Percentiles rank a stretch among this genome's conserved stretches.
Evolutionary conservation across 2,329 filamentous ascomycete genomes (phyloP).

Genomic region (Cyclaneusma minus): DNA sequence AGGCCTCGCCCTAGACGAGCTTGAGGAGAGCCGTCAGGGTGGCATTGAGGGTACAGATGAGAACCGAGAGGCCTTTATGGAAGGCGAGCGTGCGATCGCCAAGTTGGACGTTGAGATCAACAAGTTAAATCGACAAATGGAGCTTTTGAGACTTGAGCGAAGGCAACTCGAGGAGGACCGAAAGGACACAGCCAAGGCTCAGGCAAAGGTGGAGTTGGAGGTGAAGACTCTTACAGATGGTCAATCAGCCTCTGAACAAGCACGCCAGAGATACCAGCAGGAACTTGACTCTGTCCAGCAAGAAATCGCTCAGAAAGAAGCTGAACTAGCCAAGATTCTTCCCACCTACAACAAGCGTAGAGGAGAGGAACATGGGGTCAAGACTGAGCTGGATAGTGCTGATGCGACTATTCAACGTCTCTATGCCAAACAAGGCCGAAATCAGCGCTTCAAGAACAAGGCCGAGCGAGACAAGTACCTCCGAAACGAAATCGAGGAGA

Average conservation of each 20-base stretch:
- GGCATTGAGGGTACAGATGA: conserved; percentile 76
- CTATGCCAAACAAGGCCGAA: conserved; percentile 83
- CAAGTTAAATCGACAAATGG: conserved; percentile 65
- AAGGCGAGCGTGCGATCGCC: conserved; percentile 65
- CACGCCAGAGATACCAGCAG: conserved; percentile 52
- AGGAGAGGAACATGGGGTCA: conserved; percentile 54
- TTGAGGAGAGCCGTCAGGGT: conserved; percentile 68
- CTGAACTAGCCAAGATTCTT: conserved; percentile 57
- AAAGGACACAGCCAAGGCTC: conserved; percentile 60
- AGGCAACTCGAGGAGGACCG: conserved; percentile 81
- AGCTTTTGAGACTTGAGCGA: conserved; percentile 72
- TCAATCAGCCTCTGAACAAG: conserved; percentile 61
- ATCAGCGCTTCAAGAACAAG: conserved; percentile 76
- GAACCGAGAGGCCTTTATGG: conserved; percentile 59
- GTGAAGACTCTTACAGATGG: conserved; percentile 72
- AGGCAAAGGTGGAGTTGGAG: conserved; percentile 76
- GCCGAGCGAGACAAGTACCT: conserved; percentile 76
- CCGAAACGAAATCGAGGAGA: conserved; percentile 63
- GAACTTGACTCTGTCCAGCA: conserved; percentile 58
- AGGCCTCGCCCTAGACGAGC: conserved; percentile 58
- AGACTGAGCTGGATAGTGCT: conserved; percentile 57
- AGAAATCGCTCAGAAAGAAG: conserved; percentile 62
- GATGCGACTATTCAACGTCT: conserved; percentile 64
- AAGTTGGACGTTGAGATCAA: conserved; percentile 67
- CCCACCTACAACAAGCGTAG: conserved; percentile 65